These are phyloP conservation scores for Tylopilus intermedius DNA, from an alignment of 768 basidiomycete genomes.

Conservation along the genomic window DNA sequence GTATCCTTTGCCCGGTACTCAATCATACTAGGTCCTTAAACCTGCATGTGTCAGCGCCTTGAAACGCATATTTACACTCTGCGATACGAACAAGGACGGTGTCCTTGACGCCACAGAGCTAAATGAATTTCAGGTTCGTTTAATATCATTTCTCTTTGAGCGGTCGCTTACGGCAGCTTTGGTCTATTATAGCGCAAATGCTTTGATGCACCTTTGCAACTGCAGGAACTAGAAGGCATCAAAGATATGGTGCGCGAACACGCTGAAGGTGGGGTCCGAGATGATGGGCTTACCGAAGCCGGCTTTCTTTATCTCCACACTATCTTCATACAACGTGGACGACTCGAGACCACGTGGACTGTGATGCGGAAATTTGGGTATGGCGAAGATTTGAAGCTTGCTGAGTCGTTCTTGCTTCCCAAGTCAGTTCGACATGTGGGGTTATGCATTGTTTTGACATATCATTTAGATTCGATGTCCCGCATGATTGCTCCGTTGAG, in stretches of 20 bases:
- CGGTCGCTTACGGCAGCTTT: neutral
- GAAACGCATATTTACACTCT: slow-evolving; percentile 91
- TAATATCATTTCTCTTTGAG: neutral
- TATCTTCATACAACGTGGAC: slow-evolving; percentile 91
- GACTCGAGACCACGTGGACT: slow-evolving; percentile 97
- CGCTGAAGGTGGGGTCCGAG: slow-evolving; percentile 67
- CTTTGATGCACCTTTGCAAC: slow-evolving; percentile 88
- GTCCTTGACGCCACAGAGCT: slow-evolving; percentile 85
- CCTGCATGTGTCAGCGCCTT: slow-evolving; percentile 86
- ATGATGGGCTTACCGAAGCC: slow-evolving; percentile 81
- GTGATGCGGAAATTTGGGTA: slow-evolving; percentile 94
- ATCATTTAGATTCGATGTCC: slow-evolving; percentile 77
- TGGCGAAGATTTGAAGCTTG: slow-evolving; percentile 86
- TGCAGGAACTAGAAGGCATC: slow-evolving; percentile 94
- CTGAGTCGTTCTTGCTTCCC: slow-evolving; percentile 82
- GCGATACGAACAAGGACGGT: slow-evolving; percentile 92
- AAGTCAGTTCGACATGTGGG: slow-evolving; percentile 53
- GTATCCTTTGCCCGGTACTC: slow-evolving; percentile 5
- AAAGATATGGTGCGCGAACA: slow-evolving; percentile 84
- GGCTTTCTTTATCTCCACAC: slow-evolving; percentile 95
- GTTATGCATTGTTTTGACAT: slow-evolving; percentile 9
- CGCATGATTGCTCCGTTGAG: slow-evolving; percentile 91
- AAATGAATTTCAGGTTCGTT: slow-evolving; percentile 90
- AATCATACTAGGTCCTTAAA: slow-evolving; percentile 69
- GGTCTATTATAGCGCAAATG: slow-evolving; percentile 69